Evolutionary conservation across 148 eudicot species (phyloP), one percentile per base, ranked within the genome.

Genomic region (Nepenthes gracilis): DNA sequence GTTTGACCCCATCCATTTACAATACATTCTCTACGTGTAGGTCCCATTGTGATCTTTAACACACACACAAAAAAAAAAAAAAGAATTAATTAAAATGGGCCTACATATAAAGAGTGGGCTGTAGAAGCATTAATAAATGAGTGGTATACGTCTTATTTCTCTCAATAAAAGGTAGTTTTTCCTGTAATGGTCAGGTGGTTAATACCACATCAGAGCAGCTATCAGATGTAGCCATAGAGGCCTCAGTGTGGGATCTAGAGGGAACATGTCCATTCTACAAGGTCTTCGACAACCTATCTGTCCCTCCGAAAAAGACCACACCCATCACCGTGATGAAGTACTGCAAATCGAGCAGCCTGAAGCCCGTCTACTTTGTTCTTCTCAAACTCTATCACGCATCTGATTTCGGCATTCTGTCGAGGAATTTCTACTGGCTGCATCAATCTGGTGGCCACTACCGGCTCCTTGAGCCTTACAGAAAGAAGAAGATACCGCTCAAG

Each of bases 351-450:
- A 64, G 79, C 66, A 81, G 78, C 57, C 70, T 85, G 15, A 81
- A 83, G 65, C 83, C 95, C 1, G 87, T 94, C 47, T 94, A 94
- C 79, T 94, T 93, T 63, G 89, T 89, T 59, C 97, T 94, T 64
- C 87, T 94, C 50, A 94, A 89, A 61, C 87, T 94, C 54, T 84
- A 88, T 57, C 74, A 76, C 57, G 61, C 78, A 64, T 78, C 95
- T 62, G 90, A 94, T 72, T 15, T 78, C 33, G 52, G 81, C 70
- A 78, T 94, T 68, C 60, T 89, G 36, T 94, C 99, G 1, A 74
- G 99, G 51, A 94, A 89, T 75, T 86, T 89, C 64, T 94, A 94
- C 75, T 94, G 99, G 99, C 70, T 89, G 67, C 83, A 89, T 72
- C 75, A 66, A 33, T 69, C 88, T 14, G 99, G 84, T 58, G 87